Percentiles rank a stretch among this genome's conserved stretches.
Conservation (phyloP, 495 filamentous ascomycete species). For the Penicillium tannophilum region DNA sequence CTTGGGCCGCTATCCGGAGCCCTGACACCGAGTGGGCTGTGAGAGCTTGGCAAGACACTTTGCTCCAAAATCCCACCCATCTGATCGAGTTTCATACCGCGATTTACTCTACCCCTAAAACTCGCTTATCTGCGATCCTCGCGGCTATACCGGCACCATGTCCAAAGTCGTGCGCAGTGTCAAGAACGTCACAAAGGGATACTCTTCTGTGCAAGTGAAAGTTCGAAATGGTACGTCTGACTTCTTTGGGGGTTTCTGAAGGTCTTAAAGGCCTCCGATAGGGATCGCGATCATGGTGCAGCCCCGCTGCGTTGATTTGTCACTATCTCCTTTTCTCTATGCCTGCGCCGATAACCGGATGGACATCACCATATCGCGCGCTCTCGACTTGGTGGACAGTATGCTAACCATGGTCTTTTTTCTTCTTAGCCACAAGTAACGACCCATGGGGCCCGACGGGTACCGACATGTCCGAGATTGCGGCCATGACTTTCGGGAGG, state of each 20-base stretch:
- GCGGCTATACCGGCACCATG: constrained; percentile 58
- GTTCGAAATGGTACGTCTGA: constrained; percentile 90
- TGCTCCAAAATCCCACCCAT: constrained; percentile 9
- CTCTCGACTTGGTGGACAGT: not conserved
- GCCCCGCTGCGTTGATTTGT: not conserved
- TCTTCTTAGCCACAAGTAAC: constrained; percentile 84
- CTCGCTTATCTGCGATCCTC: constrained; percentile 14
- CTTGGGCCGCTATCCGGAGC: constrained; percentile 25
- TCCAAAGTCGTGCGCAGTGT: constrained; percentile 97
- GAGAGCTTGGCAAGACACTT: constrained; percentile 26
- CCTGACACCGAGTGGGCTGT: constrained; percentile 25
- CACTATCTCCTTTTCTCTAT: not conserved
- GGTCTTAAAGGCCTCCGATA: not conserved
- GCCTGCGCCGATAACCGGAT: not conserved
- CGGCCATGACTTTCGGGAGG: constrained; percentile 96
- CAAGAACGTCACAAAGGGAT: constrained; percentile 99
- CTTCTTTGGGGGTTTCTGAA: not conserved
- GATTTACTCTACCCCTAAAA: constrained; percentile 2
- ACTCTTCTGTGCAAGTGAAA: constrained; percentile 95
- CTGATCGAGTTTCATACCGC: constrained; percentile 16
- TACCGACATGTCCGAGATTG: constrained; percentile 98
- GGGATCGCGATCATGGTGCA: not conserved
- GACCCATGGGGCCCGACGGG: constrained; percentile 99
- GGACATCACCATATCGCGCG: not conserved
- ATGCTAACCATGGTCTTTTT: constrained; percentile 12